Evolutionary conservation across 305 asterid genomes (phyloP), one percentile per base, ranked within the genome.

Genomic region (Andrographis paniculata): DNA sequence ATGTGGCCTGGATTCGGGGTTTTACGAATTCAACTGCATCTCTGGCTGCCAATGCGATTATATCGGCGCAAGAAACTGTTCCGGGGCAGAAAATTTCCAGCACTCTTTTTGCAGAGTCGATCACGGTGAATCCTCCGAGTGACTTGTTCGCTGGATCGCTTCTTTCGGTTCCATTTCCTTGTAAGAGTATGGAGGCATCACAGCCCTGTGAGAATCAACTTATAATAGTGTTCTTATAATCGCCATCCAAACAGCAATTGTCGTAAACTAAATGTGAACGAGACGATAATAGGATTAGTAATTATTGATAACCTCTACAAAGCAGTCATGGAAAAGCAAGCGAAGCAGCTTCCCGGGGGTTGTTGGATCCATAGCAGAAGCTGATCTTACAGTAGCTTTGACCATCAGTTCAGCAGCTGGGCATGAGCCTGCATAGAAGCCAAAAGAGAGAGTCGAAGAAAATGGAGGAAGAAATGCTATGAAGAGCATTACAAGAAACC

Each of bases 61-160:
- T 66, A 61, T 84, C 95, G 15, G 95, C 89, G 59, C 95, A 84
- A 66, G 95, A 84, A 61, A 84, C 93, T 18, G 54, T 72, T 60
- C 59, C 67, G 0, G 93, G 89, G 50, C 95, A 84, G 43, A 80
- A 78, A 36, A 76, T 10, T 58, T 84, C 95, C 14, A 81, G 66
- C 56, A 76, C 51, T 42, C 82, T 70, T 60, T 84, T 84, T 0
- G 84, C 87, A 2, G 86, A 66, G 21, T 84, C 93, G 24, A 81
- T 72, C 15, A 74, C 84, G n/a, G 75, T 52, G 50, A 78, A 84
- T 41, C 87, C 93, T 36, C 75, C 93, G 6, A 84, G 61, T 31
- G 86, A 78, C 37, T 10, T 46, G 67, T 80, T 81, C 14, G 75
- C 93, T 13, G 95, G 95, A 61, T 81, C 93, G 31, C 71, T 78